These are phyloP conservation scores for Brasenia schreberi DNA, from an alignment of 164 flowering plant genomes.

Conservation along the genomic window DNA sequence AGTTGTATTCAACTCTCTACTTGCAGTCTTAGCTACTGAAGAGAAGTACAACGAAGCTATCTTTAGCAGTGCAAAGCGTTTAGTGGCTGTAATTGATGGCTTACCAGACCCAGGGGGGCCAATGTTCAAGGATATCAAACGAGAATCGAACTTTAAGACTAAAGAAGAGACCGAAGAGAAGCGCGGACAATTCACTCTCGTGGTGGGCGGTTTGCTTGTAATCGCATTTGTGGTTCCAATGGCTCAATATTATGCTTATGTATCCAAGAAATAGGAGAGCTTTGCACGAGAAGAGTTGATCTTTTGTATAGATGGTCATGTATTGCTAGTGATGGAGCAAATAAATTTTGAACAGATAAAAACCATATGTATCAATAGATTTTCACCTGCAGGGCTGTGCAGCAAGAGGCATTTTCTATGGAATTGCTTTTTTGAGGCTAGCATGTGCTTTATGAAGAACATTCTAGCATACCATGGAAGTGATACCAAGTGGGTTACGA, in stretches of 20 bases:
- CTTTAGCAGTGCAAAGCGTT: constrained; percentile 63
- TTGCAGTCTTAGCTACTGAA: constrained; percentile 86
- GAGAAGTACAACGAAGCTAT: constrained; percentile 96
- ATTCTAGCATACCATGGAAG: no score
- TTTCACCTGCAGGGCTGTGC: neutral
- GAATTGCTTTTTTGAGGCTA: neutral
- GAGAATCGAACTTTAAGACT: constrained; percentile 91
- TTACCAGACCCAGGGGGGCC: constrained; percentile 97
- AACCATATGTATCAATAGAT: neutral
- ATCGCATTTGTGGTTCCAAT: constrained; percentile 98
- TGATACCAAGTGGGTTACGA: no score
- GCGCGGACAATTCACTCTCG: constrained; percentile 88
- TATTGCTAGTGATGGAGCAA: constrained; percentile 6
- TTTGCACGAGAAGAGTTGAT: neutral
- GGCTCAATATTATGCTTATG: constrained; percentile 97
- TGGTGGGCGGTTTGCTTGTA: constrained; percentile 91
- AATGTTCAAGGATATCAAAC: constrained; percentile 50
- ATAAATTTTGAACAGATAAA: neutral
- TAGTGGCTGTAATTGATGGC: constrained; percentile 94
- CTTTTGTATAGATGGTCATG: neutral
- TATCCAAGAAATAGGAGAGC: constrained; percentile 33
- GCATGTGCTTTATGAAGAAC: neutral
- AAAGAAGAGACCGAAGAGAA: constrained; percentile 95
- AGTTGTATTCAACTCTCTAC: neutral
- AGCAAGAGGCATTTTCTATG: neutral